Conservation (phyloP, 352 stramenopile species). For the Phytopythium cucurbitacearum region DNA sequence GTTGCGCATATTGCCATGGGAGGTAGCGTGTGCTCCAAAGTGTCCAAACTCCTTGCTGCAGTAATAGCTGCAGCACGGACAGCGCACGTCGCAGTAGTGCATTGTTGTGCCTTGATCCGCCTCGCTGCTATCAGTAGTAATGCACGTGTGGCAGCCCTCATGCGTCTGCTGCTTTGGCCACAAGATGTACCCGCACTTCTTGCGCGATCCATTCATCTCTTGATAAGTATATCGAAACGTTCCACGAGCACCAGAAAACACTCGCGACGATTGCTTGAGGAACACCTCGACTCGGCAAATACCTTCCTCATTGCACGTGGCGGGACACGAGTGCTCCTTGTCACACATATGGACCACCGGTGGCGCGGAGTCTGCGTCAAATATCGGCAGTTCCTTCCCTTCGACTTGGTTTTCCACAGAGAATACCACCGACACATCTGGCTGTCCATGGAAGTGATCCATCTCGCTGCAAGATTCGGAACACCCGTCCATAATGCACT, state of each 20-base stretch:
- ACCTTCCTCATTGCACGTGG: slow-evolving; percentile 45
- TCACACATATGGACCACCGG: slow-evolving; percentile 62
- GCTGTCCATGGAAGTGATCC: slow-evolving; percentile 71
- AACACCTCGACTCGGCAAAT: slow-evolving; percentile 72
- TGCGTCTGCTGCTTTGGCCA: slow-evolving; percentile 41
- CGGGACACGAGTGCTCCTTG: slow-evolving; percentile 47
- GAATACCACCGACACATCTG: slow-evolving; percentile 37
- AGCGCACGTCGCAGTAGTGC: slow-evolving; percentile 70
- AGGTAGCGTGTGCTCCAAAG: slow-evolving; percentile 46
- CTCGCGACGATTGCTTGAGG: slow-evolving; percentile 65
- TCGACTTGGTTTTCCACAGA: slow-evolving; percentile 34
- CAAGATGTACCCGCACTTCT: slow-evolving; percentile 48
- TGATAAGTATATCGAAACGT: slow-evolving; percentile 72
- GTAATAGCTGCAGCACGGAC: slow-evolving; percentile 73
- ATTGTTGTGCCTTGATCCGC: slow-evolving; percentile 17
- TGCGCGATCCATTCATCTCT: slow-evolving; percentile 76
- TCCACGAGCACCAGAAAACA: slow-evolving; percentile 46
- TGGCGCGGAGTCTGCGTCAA: slow-evolving; percentile 31
- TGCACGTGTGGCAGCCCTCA: slow-evolving; percentile 38
- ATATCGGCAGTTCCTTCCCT: slow-evolving; percentile 28
- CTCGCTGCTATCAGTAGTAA: slow-evolving; percentile 12
- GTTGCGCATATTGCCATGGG: slow-evolving; percentile 81
- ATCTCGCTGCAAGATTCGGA: slow-evolving; percentile 32
- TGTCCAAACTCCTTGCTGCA: slow-evolving; percentile 64
- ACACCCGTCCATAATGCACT: slow-evolving; percentile 61